Evolutionary conservation across 2,329 filamentous ascomycete genomes (phyloP).

Genomic region (Leptographium lundbergii): DNA sequence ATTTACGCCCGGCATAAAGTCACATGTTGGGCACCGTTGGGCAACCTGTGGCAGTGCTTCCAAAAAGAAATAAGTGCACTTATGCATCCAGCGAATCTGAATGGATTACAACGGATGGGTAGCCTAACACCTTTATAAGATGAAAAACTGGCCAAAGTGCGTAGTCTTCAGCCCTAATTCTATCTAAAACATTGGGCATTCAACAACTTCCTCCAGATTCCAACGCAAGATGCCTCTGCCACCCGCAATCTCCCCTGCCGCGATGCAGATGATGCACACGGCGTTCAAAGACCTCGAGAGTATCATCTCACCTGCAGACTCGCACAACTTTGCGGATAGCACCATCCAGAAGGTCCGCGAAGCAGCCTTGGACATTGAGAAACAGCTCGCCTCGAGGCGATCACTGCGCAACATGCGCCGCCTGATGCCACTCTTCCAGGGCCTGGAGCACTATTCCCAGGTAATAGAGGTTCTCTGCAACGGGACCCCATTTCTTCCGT

Average conservation of each 20-base stretch:
- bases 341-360: slow-evolving; percentile 24
- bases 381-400: no score
- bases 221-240: slow-evolving; percentile 6
- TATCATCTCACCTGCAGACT: slow-evolving; percentile 9
- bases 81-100: no score
- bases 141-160: no score
- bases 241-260: slow-evolving; percentile 4
- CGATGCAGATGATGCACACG: slow-evolving; percentile 9
- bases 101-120: no score
- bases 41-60: no score
- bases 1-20: no score
- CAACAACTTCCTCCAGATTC: no score
- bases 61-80: no score
- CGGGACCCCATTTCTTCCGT: slow-evolving; percentile 31
- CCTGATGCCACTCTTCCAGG: slow-evolving; percentile 26
- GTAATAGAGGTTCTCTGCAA: slow-evolving; percentile 30
- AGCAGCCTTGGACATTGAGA: slow-evolving; percentile 16
- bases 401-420: slow-evolving; percentile 26
- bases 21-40: no score
- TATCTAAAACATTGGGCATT: no score
- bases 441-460: slow-evolving; percentile 28
- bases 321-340: slow-evolving; percentile 16
- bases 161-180: no score
- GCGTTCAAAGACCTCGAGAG: slow-evolving; percentile 15
- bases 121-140: no score